Conservation (phyloP, 441 rosid genomes). For the Croton laevigatus region DNA sequence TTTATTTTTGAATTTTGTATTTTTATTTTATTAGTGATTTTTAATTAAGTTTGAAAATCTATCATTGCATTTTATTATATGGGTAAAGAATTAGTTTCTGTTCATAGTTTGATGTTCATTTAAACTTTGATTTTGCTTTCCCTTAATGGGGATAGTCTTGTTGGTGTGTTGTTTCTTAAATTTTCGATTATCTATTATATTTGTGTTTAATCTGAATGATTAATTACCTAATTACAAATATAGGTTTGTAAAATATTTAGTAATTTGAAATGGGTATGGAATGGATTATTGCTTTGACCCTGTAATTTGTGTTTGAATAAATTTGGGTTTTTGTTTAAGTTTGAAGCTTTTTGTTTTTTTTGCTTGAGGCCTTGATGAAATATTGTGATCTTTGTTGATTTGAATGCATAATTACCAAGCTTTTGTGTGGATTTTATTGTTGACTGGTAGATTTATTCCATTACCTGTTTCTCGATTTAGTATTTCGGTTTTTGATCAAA, state of each 20-base stretch:
- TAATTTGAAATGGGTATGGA: not conserved
- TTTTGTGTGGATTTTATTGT: too few species aligned
- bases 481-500: too few species aligned
- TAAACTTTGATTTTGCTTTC: conserved; percentile 7
- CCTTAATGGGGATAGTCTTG: conserved; percentile 10
- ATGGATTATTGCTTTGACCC: not conserved
- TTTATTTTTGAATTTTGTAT: conserved; percentile 13
- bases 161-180: conserved; percentile 34
- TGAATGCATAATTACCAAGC: too few species aligned
- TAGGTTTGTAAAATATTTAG: not conserved
- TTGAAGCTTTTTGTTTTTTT: not conserved
- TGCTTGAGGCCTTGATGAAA: too few species aligned
- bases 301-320: not conserved
- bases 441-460: conserved; percentile 7
- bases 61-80: conserved; percentile 14
- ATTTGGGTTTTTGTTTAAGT: not conserved
- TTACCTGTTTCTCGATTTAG: not conserved
- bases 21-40: conserved; percentile 15
- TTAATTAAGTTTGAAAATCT: conserved; percentile 22
- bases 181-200: not conserved
- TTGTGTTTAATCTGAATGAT: not conserved
- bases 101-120: conserved; percentile 17
- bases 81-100: not conserved
- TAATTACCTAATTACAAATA: not conserved
- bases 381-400: too few species aligned